These are phyloP conservation scores for Medicago lupulina DNA, from an alignment of 306 rosid species.

Conservation along the genomic window DNA sequence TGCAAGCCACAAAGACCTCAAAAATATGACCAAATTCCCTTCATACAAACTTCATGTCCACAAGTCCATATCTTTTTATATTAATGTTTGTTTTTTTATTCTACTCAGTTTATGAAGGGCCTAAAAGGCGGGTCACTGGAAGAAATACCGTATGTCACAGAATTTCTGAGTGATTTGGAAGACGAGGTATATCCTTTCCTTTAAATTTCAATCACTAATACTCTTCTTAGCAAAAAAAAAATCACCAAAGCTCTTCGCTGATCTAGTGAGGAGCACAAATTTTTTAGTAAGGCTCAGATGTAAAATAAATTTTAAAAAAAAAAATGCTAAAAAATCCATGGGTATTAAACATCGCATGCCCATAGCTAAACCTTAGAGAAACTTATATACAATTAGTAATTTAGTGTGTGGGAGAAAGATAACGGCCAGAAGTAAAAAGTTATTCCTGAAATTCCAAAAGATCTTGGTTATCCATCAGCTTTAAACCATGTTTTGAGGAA, in stretches of 20 bases:
- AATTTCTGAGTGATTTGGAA: conserved; percentile 55
- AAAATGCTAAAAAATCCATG: conserved; percentile 22
- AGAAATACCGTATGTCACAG: conserved; percentile 68
- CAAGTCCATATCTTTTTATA: conserved; percentile 30
- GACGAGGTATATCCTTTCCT: conserved; percentile 57
- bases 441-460: background rate
- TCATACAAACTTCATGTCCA: conserved; percentile 30
- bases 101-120: conserved; percentile 65
- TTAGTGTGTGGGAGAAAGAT: conserved; percentile 3
- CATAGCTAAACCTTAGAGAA: conserved; percentile 20
- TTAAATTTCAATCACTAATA: conserved; percentile 27
- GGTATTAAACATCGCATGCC: background rate
- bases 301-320: conserved; percentile 12
- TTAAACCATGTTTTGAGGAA: conserved; percentile 14
- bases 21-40: conserved; percentile 17
- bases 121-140: conserved; percentile 55
- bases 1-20: conserved; percentile 14
- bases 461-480: conserved; percentile 23
- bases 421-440: conserved; percentile 9
- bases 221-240: background rate
- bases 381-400: background rate
- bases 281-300: background rate
- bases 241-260: conserved; percentile 23
- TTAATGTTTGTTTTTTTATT: conserved; percentile 46
- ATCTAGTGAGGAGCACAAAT: conserved; percentile 11